phyloP scores from a whole-genome alignment of 345 rosid genomes.

The Geranium brycei region DNA sequence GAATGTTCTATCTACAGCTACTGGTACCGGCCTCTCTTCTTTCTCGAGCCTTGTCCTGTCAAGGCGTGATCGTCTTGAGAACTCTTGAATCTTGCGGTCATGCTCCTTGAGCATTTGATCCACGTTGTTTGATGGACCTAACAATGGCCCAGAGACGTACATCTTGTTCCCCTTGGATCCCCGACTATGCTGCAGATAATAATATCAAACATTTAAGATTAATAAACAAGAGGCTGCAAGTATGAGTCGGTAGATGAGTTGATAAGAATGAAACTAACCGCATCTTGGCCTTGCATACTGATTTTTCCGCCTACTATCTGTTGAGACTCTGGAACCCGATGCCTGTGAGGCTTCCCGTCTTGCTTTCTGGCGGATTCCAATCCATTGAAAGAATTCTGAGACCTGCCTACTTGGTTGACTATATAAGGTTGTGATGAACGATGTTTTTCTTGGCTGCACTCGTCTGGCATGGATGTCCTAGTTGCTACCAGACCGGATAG shows the following conservation, averaged over 20 bases:
- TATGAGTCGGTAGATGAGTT: too few species aligned
- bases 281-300: constrained; percentile 19
- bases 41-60: constrained; percentile 27
- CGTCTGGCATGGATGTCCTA: constrained; percentile 28
- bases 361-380: constrained; percentile 20
- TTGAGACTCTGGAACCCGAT: constrained; percentile 21
- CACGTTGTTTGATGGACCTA: constrained; percentile 57
- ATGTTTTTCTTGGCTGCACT: constrained; percentile 20
- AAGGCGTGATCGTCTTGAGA: constrained; percentile 32
- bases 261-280: constrained; percentile 24
- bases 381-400: constrained; percentile 16
- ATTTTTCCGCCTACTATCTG: constrained; percentile 16
- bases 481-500: constrained; percentile 38
- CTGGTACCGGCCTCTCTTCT: not conserved
- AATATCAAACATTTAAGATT: not conserved
- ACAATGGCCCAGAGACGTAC: constrained; percentile 72
- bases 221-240: too few species aligned
- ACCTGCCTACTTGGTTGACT: constrained; percentile 16
- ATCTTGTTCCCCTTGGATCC: constrained; percentile 58
- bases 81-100: constrained; percentile 62
- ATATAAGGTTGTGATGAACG: constrained; percentile 18
- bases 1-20: not conserved
- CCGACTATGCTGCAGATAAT: constrained; percentile 31
- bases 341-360: constrained; percentile 17
- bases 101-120: constrained; percentile 92